Percentiles rank a stretch among this genome's conserved stretches.
Evolutionary conservation across 495 filamentous ascomycete species (phyloP).

Genomic region (Xanthoparmelia taractica): DNA sequence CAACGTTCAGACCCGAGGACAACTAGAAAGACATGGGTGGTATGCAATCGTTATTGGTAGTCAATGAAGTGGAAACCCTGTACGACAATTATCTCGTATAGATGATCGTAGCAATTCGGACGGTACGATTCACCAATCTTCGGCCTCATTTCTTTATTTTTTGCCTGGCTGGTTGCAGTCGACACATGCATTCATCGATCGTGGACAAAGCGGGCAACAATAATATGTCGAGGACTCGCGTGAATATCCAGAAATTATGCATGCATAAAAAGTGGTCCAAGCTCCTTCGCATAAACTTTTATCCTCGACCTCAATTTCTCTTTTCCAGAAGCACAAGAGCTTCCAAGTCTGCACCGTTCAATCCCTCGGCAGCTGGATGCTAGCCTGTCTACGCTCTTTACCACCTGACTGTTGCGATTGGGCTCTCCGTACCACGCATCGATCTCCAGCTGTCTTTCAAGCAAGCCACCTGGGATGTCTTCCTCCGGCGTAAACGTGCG

Average conservation of each 20-base stretch:
- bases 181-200: no score
- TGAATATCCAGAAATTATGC: constrained; percentile 4
- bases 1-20: neutral
- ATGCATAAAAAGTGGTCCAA: constrained; percentile 12
- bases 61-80: neutral
- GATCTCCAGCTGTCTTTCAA: constrained; percentile 19
- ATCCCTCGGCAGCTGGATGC: neutral
- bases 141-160: neutral
- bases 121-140: neutral
- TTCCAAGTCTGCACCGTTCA: neutral
- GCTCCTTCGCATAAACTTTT: constrained; percentile 3
- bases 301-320: constrained; percentile 9
- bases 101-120: neutral
- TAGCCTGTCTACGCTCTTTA: neutral
- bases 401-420: constrained; percentile 10
- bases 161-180: neutral
- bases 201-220: no score
- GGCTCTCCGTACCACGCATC: constrained; percentile 16
- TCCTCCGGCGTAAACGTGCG: constrained; percentile 34
- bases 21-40: neutral
- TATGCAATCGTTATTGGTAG: neutral
- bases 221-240: constrained; percentile 9
- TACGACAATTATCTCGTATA: neutral
- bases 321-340: neutral
- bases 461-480: constrained; percentile 22